A percentile compares a stretch with the other conserved stretches of the same genome.
Evolutionary conservation across 2,329 filamentous ascomycete species (phyloP).

Genomic region (Cladosporium sp.): DNA sequence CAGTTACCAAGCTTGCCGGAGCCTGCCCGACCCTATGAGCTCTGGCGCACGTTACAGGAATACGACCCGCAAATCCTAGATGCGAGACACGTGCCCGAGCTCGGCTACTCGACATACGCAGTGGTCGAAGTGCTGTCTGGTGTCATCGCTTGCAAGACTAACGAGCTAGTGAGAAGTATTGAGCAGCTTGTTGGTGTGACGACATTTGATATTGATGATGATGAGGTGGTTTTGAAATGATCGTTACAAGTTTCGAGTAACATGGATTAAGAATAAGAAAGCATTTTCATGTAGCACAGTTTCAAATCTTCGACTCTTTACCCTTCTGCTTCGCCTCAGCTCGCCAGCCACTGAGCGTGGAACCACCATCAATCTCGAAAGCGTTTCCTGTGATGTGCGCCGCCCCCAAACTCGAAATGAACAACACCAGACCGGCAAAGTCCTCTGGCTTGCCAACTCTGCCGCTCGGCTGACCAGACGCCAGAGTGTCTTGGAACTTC

Average conservation of each 20-base stretch:
- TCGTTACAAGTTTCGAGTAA: not conserved
- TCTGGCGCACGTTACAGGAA: not conserved
- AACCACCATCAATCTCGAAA: slow-evolving; percentile 52
- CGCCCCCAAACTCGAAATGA: slow-evolving; percentile 44
- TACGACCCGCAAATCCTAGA: not conserved
- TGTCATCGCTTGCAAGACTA: not conserved
- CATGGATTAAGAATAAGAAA: not conserved
- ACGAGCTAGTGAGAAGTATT: not conserved
- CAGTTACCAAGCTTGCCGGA: not conserved
- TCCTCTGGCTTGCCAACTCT: slow-evolving; percentile 52
- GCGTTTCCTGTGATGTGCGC: slow-evolving; percentile 53
- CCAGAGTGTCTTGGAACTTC: slow-evolving; percentile 52
- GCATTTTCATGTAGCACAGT: not conserved
- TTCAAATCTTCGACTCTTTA: slow-evolving; percentile 28
- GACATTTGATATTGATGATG: not conserved
- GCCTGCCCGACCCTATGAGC: not conserved
- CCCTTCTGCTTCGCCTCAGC: slow-evolving; percentile 34
- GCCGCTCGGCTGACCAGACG: slow-evolving; percentile 49
- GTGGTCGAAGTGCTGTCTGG: not conserved
- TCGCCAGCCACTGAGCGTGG: slow-evolving; percentile 47
- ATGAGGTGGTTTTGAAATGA: not conserved
- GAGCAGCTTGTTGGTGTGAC: not conserved
- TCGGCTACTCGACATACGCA: not conserved
- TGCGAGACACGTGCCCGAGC: not conserved
- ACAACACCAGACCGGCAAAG: slow-evolving; percentile 51